These are phyloP conservation scores for Schizophyllum amplum DNA, from an alignment of 1,284 basidiomycete genomes.

Conservation along the genomic window DNA sequence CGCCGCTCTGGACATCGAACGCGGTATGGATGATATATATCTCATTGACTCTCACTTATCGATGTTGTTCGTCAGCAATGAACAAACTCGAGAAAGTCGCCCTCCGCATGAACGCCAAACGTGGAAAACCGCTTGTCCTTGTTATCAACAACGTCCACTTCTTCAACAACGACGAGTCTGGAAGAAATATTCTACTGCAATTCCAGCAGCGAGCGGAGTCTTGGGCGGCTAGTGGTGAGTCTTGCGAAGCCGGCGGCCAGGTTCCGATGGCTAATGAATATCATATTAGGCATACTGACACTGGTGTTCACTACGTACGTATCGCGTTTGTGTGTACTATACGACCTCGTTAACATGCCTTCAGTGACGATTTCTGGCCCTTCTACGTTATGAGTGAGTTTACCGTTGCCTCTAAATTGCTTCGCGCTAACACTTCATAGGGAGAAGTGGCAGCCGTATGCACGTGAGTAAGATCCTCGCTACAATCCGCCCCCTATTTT, in stretches of 20 bases:
- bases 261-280: slow-evolving; percentile 9
- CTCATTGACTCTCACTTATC: not conserved
- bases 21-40: slow-evolving; percentile 41
- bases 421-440: slow-evolving; percentile 31
- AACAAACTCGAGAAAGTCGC: slow-evolving; percentile 87
- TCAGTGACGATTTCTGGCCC: slow-evolving; percentile 75
- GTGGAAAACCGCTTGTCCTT: slow-evolving; percentile 64
- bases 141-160: slow-evolving; percentile 76
- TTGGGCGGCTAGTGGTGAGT: slow-evolving; percentile 70
- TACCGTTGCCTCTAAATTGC: not conserved
- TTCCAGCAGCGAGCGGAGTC: slow-evolving; percentile 79
- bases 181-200: slow-evolving; percentile 69
- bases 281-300: slow-evolving; percentile 56
- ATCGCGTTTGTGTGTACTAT: slow-evolving; percentile 2
- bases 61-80: slow-evolving; percentile 38
- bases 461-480: slow-evolving; percentile 33
- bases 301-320: slow-evolving; percentile 69
- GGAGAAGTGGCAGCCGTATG: slow-evolving; percentile 69
- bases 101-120: slow-evolving; percentile 46
- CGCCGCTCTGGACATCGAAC: slow-evolving; percentile 74
- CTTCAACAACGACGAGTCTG: slow-evolving; percentile 75
- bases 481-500: too few relatives aligned
- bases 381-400: slow-evolving; percentile 56
- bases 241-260: not conserved
- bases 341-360: slow-evolving; percentile 12